Conservation (phyloP, 495 filamentous ascomycete species). For the Penicillium mononematosum region DNA sequence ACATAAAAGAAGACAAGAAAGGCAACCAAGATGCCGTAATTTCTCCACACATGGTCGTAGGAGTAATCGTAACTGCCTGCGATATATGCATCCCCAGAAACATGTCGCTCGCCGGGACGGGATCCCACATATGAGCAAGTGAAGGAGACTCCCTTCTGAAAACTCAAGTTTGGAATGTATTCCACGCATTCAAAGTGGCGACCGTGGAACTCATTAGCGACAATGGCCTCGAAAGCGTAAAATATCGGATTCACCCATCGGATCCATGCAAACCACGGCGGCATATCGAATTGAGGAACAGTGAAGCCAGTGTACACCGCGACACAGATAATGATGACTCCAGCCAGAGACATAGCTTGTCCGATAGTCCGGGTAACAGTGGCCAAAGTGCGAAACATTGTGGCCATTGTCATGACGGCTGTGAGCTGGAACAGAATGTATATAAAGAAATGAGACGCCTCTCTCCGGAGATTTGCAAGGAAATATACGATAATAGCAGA, state of each 20-base stretch:
- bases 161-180: conserved; percentile 50
- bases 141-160: conserved; percentile 43
- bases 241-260: conserved; percentile 47
- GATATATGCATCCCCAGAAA: conserved; percentile 56
- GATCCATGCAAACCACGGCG: conserved; percentile 53
- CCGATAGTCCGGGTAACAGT: conserved; percentile 47
- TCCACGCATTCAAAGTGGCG: conserved; percentile 48
- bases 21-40: conserved; percentile 62
- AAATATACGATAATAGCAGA: conserved; percentile 62
- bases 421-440: conserved; percentile 57
- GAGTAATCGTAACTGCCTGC: conserved; percentile 54
- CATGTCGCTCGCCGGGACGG: conserved; percentile 49
- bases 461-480: conserved; percentile 41
- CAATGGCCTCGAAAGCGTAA: conserved; percentile 45
- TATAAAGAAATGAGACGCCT: conserved; percentile 59
- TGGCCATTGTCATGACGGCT: conserved; percentile 50
- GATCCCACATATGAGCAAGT: conserved; percentile 54
- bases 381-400: conserved; percentile 48
- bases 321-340: conserved; percentile 45
- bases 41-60: conserved; percentile 62
- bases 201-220: conserved; percentile 60
- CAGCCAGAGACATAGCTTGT: conserved; percentile 52
- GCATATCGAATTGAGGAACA: conserved; percentile 42
- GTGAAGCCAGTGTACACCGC: conserved; percentile 52
- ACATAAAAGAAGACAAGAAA: conserved; percentile 62